Base-by-base conservation (phyloP, 129 eudicot species). In the Sambucus nigra region DNA sequence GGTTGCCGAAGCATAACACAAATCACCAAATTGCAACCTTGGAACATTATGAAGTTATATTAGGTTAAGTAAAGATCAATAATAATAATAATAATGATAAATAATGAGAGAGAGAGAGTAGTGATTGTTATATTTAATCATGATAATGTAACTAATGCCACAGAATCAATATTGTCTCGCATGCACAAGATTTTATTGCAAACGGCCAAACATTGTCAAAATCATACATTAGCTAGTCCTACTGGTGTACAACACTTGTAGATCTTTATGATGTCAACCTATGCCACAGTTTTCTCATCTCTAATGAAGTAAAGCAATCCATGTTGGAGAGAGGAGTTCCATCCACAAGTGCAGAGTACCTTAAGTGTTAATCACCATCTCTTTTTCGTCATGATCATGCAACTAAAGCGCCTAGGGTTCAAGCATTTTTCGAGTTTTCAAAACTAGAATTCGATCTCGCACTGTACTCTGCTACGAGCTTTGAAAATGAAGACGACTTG, bases 401-500 rank as follows among this genome's bases (percentile, higher is more conserved):
- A 42, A 14, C n/a, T 6, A 13, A 15, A 0, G 41, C 20, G 40
- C 3, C 25, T 20, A 1, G n/a, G 5, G 38, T 33, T 62, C 55
- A 55, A 47, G 5, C 19, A 21, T 33, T 57, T 26, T 57, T 47
- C 28, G 45, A 19, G 35, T 60, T 58, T 2, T 58, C 73, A 58
- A 61, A 72, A 57, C 76, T 80, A 15, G 94, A 73, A 63, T 62
- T 69, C 10, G 86, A 81, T 55, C 95, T 76, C 61, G 76, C 73
- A 29, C 80, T 75, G 63, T 91, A 85, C 59, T 91, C 95, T 11
- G 89, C 87, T 20, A 91, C 95, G 8, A 91, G 95, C 73, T 82
- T 85, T 25, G 95, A 63, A 32, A 91, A 91, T 17, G 76, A 78
- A 42, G 94, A 81, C 0, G 77, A 69, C 55, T 79, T 79, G 50